These are phyloP conservation scores for Heimioporus sp. DNA, from an alignment of 768 basidiomycete genomes.

Conservation along the genomic window DNA sequence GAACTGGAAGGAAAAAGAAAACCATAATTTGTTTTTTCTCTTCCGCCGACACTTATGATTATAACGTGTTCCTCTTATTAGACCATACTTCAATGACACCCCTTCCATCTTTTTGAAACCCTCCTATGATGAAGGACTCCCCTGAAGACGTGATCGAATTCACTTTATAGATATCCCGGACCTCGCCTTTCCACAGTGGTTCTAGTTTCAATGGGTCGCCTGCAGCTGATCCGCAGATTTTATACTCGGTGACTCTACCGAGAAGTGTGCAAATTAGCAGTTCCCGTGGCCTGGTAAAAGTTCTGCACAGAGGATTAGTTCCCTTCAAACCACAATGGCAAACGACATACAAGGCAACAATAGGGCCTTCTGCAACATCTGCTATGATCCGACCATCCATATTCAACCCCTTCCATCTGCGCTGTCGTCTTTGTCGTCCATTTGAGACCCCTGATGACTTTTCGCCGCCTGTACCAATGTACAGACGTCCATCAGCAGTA, in stretches of 20 bases:
- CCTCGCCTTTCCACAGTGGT: conserved; percentile 46
- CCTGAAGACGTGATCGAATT: conserved; percentile 56
- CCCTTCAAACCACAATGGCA: background rate
- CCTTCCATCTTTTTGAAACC: conserved; percentile 53
- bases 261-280: conserved; percentile 60
- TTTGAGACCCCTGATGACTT: conserved; percentile 31
- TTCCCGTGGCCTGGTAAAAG: conserved; percentile 45
- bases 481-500: conserved; percentile 73
- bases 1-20: conserved; percentile 47
- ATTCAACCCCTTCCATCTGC: conserved; percentile 73
- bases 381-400: conserved; percentile 41
- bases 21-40: background rate
- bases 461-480: conserved; percentile 68
- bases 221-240: conserved; percentile 39
- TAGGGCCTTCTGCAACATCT: conserved; percentile 68
- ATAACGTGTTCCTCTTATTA: conserved; percentile 3
- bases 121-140: conserved; percentile 56
- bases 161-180: conserved; percentile 52
- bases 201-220: conserved; percentile 40
- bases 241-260: conserved; percentile 53
- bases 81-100: conserved; percentile 67
- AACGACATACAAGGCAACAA: conserved; percentile 61
- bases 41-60: background rate
- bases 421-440: conserved; percentile 50
- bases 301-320: conserved; percentile 32